A percentile compares a stretch with the other conserved stretches of the same genome.
These are phyloP conservation scores for Colletotrichum cordylinicola DNA, from an alignment of 2,329 filamentous ascomycete genomes.

Conservation along the genomic window DNA sequence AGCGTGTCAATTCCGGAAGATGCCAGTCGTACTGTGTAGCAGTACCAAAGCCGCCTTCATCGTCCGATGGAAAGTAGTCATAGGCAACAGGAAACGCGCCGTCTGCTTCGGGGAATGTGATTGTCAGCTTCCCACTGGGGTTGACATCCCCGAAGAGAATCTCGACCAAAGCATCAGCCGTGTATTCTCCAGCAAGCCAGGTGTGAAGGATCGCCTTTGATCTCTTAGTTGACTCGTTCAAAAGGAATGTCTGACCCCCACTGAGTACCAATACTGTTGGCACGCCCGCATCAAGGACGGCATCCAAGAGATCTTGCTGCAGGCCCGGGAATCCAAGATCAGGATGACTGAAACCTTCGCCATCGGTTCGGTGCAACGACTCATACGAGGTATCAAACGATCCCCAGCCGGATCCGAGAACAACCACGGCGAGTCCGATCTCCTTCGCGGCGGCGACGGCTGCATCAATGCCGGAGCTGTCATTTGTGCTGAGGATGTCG, in stretches of 20 bases:
- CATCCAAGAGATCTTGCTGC: constrained; percentile 39
- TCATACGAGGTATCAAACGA: constrained; percentile 25
- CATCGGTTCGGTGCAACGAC: constrained; percentile 35
- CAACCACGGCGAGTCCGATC: constrained; percentile 32
- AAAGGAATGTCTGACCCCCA: constrained; percentile 35
- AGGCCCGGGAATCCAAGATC: constrained; percentile 35
- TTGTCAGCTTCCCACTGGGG: constrained; percentile 47
- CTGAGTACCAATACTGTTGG: constrained; percentile 34
- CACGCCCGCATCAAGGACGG: constrained; percentile 33
- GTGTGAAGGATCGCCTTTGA: constrained; percentile 66
- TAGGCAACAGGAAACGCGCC: constrained; percentile 67
- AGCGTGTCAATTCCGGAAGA: constrained; percentile 39
- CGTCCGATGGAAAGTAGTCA: constrained; percentile 67
- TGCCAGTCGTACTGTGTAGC: constrained; percentile 61
- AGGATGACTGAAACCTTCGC: constrained; percentile 35
- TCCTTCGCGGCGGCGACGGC: constrained; percentile 32
- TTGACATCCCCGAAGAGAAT: constrained; percentile 68
- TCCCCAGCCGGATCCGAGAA: constrained; percentile 33
- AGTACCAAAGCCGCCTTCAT: constrained; percentile 63
- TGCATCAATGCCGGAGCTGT: constrained; percentile 19
- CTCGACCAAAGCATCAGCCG: constrained; percentile 66
- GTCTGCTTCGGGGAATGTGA: constrained; percentile 53
- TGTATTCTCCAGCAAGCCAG: constrained; percentile 69
- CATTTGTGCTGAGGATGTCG: constrained; percentile 22
- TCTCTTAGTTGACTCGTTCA: constrained; percentile 31